These are phyloP conservation scores for Phytophthora hibernalis DNA, from an alignment of 352 stramenopile genomes.

Conservation along the genomic window DNA sequence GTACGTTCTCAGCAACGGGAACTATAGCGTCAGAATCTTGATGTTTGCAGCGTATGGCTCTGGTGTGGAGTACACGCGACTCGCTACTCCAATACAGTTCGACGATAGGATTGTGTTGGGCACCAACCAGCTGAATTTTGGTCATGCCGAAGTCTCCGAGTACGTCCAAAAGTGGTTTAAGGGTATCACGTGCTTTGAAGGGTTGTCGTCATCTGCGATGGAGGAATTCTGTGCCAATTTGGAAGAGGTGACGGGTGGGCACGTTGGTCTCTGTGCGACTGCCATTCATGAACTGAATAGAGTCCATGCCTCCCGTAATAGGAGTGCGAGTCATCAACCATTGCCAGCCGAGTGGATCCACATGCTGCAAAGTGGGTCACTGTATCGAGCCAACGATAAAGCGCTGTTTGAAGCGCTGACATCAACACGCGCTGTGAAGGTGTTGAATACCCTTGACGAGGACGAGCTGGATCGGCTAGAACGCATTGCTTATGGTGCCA, in stretches of 20 bases:
- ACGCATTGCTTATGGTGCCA: slow-evolving; percentile 12
- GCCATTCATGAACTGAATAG: slow-evolving; percentile 7
- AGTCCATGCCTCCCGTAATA: not conserved
- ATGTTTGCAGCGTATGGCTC: slow-evolving; percentile 12
- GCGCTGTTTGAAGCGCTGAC: slow-evolving; percentile 15
- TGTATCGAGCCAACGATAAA: slow-evolving; percentile 12
- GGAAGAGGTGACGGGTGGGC: slow-evolving; percentile 9
- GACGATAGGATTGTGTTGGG: slow-evolving; percentile 6
- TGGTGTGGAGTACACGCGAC: slow-evolving; percentile 1
- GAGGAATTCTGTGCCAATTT: slow-evolving; percentile 21
- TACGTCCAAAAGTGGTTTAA: slow-evolving; percentile 18
- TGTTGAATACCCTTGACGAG: slow-evolving; percentile 7
- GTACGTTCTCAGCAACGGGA: not conserved
- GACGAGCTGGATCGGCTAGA: slow-evolving; percentile 18
- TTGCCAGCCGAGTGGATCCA: slow-evolving; percentile 6
- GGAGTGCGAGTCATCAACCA: not conserved
- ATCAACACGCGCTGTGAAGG: slow-evolving; percentile 19
- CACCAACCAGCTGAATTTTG: slow-evolving; percentile 18
- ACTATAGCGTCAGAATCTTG: slow-evolving; percentile 3
- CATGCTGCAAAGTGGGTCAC: slow-evolving; percentile 10
- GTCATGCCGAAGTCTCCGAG: slow-evolving; percentile 8
- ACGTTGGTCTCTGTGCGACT: slow-evolving; percentile 16
- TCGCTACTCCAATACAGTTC: slow-evolving; percentile 12
- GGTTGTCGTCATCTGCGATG: slow-evolving; percentile 6
- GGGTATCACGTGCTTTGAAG: slow-evolving; percentile 13